Evolutionary conservation across 2,329 filamentous ascomycete species (phyloP), one percentile per base, ranked within the genome.

Genomic region (Ophiostoma australiae): DNA sequence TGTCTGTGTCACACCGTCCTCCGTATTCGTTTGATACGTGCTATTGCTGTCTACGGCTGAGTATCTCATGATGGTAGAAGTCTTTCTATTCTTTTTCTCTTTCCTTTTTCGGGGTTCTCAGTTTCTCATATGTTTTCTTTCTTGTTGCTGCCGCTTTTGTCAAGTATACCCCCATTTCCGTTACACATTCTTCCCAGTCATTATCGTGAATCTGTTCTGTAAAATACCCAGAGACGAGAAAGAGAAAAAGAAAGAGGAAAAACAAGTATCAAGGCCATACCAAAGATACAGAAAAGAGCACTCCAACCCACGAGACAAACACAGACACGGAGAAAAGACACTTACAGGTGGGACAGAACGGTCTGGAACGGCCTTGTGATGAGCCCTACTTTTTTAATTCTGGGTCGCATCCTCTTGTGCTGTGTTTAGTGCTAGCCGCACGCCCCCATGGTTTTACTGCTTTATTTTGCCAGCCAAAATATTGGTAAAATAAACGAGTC

Each of bases 101-200:
- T 5, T 48, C 7, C 44, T 44, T 10, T 55, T 8, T 55, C 48
- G 7, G 1, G 4, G 8, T 13, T 27, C 11, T 58, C 23, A 5
- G 23, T 8, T 52, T 23, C 8, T 15, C 39, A 41, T 41, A 15
- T 23, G 3, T 20, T 48, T 10, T n/a, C 48, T n/a, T 23, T 48
- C 44, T 10, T 58, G 10, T 15, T n/a, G 4, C 0, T 20, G 15
- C 20, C 20, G 15, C 44, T 48, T 48, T 48, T 31, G 3, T 31
- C 3, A 31, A 31, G 2, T n/a, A n/a, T 27, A 4, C 17, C 52
- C 13, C n/a, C 8, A 58, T 66, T 66, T 66, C 10, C 35, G 1
- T 66, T 66, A 66, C 63, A 15, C 63, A 66, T 66, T 66, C 63
- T 66, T 66, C 33, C 35, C 33, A 66, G 63, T 66, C 63, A 66